Conservation (phyloP, 2,329 filamentous ascomycete genomes). For the Cercospora zeae-maydis region DNA sequence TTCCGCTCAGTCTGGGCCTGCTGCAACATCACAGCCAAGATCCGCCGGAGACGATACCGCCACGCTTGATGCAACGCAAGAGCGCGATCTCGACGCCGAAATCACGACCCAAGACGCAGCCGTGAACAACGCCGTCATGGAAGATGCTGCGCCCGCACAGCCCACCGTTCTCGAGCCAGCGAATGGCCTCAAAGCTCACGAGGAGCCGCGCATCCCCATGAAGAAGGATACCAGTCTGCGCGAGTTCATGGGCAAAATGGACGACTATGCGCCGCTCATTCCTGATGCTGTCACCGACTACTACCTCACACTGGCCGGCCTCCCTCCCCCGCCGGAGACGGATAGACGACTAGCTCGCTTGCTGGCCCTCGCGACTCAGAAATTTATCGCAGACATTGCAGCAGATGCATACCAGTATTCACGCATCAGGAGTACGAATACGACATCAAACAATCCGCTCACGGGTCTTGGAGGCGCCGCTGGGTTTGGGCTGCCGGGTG, state of each 20-base stretch:
- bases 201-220: constrained; percentile 59
- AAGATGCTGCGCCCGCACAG: constrained; percentile 27
- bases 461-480: constrained; percentile 75
- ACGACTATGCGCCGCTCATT: constrained; percentile 98
- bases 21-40: constrained; percentile 17
- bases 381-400: constrained; percentile 96
- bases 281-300: constrained; percentile 97
- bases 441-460: constrained; percentile 86
- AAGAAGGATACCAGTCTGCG: constrained; percentile 90
- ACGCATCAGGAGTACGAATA: constrained; percentile 89
- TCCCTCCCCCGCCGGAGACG: constrained; percentile 86
- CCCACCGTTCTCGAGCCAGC: constrained; percentile 67
- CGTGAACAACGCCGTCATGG: constrained; percentile 28
- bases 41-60: constrained; percentile 29
- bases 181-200: constrained; percentile 55
- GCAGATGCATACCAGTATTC: constrained; percentile 98
- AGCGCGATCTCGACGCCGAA: constrained; percentile 40
- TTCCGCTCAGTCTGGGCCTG: constrained; percentile 2
- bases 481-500: constrained; percentile 57
- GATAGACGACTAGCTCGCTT: constrained; percentile 87
- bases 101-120: constrained; percentile 30
- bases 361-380: constrained; percentile 94
- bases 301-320: constrained; percentile 93
- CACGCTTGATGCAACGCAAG: constrained; percentile 37
- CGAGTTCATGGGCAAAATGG: constrained; percentile 94